Percentiles rank a stretch among this genome's conserved stretches.
Evolutionary conservation across 2,329 filamentous ascomycete genomes (phyloP).

Genomic region (Fusarium sp.): DNA sequence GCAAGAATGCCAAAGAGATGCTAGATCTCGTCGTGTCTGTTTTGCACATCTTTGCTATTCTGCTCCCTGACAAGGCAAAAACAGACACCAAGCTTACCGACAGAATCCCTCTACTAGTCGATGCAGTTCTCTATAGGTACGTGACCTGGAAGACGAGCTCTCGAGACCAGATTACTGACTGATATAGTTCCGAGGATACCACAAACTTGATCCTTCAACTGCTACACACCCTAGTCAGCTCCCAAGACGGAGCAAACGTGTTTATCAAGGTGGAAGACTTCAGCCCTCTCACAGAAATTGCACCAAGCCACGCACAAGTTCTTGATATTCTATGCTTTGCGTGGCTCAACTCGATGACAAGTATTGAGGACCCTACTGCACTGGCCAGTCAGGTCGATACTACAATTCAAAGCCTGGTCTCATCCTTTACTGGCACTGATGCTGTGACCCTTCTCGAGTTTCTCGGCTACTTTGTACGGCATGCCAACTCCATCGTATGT

Average conservation of each 20-base stretch:
- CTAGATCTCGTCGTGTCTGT: conserved; percentile 71
- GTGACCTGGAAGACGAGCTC: conserved; percentile 9
- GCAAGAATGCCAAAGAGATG: conserved; percentile 67
- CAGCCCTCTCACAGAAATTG: conserved; percentile 66
- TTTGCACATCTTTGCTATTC: conserved; percentile 68
- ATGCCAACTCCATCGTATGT: conserved; percentile 61
- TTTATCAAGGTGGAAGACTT: conserved; percentile 63
- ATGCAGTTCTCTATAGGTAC: conserved; percentile 65
- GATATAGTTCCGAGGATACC: conserved; percentile 62
- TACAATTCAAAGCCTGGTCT: conserved; percentile 60
- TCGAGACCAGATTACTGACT: conserved; percentile 1
- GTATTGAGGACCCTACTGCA: conserved; percentile 44
- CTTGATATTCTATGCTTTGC: conserved; percentile 67
- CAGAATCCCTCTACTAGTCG: conserved; percentile 65
- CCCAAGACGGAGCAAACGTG: conserved; percentile 60
- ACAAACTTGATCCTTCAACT: conserved; percentile 65
- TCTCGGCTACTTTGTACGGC: conserved; percentile 63
- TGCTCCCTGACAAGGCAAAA: conserved; percentile 63
- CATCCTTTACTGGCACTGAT: conserved; percentile 68
- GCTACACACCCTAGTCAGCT: conserved; percentile 65
- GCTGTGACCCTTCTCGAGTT: conserved; percentile 69
- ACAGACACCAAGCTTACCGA: conserved; percentile 60
- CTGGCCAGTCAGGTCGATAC: conserved; percentile 57
- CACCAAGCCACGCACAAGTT: conserved; percentile 63
- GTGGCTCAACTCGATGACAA: conserved; percentile 63